Evolutionary conservation across 1,284 basidiomycete species (phyloP), one percentile per base, ranked within the genome.

Genomic region (Apiotrichum siamense): DNA sequence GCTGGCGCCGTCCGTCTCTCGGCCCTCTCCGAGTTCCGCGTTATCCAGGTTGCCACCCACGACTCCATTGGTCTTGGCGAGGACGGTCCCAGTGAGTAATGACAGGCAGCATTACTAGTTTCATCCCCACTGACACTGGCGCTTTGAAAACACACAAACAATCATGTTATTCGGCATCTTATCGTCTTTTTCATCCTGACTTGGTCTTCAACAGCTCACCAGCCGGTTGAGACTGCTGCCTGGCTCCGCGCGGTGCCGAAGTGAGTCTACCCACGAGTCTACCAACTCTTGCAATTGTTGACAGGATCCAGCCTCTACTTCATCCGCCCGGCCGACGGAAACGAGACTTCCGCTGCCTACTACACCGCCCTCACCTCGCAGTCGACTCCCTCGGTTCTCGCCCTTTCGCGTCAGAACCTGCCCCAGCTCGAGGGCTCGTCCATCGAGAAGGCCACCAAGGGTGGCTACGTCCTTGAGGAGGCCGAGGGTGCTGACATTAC

Each of bases 11-110:
- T 97, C 60, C 83, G 93, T 65, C 78, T 97, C 52, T 87, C 90
- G 53, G 90, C 93, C 43, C 82, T 97, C 52, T 91, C 86, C 67
- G 81, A 83, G 65, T 86, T 90, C 74, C 89, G 87, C 61, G 88
- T 94, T 83, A 61, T 72, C 54, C 64, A 64, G 51, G 46, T 71
- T 81, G 87, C 86, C 36, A 90, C 88, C 45, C 88, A 91, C 75
- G 88, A 91, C 72, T 88, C 86, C 43, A 91, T 91, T 62, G 88
- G 88, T 76, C 85, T 91, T 47, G 88, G 71, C 60, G 92, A 97
- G 76, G 92, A 97, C 65, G 93, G 93, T 41, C 92, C 93, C 47
- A 97, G n/a, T n/a, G n/a, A n/a, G n/a, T n/a, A n/a, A n/a, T n/a
- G n/a, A n/a, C n/a, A n/a, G n/a, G n/a, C n/a, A n/a, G n/a, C n/a